Evolutionary conservation across 1,284 basidiomycete species (phyloP), one percentile per base, ranked within the genome.

Genomic region (Xanthoconium separans): DNA sequence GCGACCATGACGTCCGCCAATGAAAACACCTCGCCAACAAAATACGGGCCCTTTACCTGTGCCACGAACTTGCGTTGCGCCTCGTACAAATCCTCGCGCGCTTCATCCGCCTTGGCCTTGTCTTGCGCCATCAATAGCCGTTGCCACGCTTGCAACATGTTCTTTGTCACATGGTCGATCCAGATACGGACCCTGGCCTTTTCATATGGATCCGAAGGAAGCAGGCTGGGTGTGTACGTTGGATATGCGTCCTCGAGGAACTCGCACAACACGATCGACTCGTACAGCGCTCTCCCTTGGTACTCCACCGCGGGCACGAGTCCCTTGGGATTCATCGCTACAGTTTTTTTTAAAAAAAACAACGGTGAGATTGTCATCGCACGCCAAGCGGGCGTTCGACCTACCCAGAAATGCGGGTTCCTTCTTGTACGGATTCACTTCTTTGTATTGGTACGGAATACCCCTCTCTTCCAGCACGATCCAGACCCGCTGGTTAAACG

Each of bases 341-440:
- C 27, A 27, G 6, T 11, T 11, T 6, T n/a, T n/a, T n/a, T n/a
- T n/a, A n/a, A n/a, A n/a, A n/a, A n/a, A n/a, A n/a, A n/a, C n/a
- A n/a, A n/a, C n/a, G 10, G 10, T 5, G 16, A 8, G 16, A 22
- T n/a, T n/a, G n/a, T 36, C 45, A 4, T 15, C 22, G 10, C 5
- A 34, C 46, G n/a, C 18, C n/a, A 10, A 7, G 5, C 22, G n/a
- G n/a, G n/a, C n/a, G n/a, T n/a, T n/a, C n/a, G 34, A 30, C 73
- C 18, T 48, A 80, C 81, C 76, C 24, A 84, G 72, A 62, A 87
- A 82, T 44, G 82, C 75, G 31, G 79, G 73, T 57, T 85, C 85
- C 61, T 88, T 87, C 70, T 81, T 81, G 74, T 88, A 88, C 0
- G 85, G 85, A 63, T 89, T 87, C 20, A 85, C 79, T 65, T 88